Conservation (phyloP, 1,139 yeast genomes). For the Zygoascus hellenicus region DNA sequence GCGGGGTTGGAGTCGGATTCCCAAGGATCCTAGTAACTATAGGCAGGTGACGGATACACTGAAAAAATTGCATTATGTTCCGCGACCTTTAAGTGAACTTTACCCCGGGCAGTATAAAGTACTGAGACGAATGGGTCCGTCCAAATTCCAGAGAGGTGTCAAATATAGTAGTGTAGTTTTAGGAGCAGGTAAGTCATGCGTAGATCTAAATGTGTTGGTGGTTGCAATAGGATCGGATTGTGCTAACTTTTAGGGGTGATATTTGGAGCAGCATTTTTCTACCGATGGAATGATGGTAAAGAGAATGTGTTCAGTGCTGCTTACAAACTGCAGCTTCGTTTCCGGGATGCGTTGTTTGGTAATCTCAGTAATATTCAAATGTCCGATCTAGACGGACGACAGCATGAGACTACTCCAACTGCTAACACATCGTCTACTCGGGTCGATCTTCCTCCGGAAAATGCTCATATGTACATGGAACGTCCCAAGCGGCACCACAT, state of each 20-base stretch:
- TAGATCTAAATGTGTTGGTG: not conserved
- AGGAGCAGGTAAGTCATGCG: constrained; percentile 19
- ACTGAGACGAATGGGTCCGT: constrained; percentile 53
- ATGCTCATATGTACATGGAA: constrained; percentile 40
- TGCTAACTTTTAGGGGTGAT: constrained; percentile 29
- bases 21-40: constrained; percentile 64
- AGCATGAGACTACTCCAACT: constrained; percentile 16
- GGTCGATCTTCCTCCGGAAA: constrained; percentile 13
- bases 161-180: constrained; percentile 23
- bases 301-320: constrained; percentile 70
- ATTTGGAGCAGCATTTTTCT: constrained; percentile 52
- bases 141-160: constrained; percentile 47
- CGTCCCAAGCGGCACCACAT: constrained; percentile 69
- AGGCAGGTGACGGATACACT: constrained; percentile 66
- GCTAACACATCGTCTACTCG: constrained; percentile 13
- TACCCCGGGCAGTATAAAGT: constrained; percentile 80
- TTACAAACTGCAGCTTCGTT: constrained; percentile 52
- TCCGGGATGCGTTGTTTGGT: constrained; percentile 50
- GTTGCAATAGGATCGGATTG: not conserved
- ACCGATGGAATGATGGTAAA: constrained; percentile 80
- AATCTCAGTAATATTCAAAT: constrained; percentile 51
- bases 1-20: constrained; percentile 51
- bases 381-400: constrained; percentile 51
- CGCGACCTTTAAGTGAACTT: constrained; percentile 65
- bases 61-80: constrained; percentile 68